Conservation (phyloP, 192 early-diverging fungal species). For the Backusella tuberculispora region DNA sequence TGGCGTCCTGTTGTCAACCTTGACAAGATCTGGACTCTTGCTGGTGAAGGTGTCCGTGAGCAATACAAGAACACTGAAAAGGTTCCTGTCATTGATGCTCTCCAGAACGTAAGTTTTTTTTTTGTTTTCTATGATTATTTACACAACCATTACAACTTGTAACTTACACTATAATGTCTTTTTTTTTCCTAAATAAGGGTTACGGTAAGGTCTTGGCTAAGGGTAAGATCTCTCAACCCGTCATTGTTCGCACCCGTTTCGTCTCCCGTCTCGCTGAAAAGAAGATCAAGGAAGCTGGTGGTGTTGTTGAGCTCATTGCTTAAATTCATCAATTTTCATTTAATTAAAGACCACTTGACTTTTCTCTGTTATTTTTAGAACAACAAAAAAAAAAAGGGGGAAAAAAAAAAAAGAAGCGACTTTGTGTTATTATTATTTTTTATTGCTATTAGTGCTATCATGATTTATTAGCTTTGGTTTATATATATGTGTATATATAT, state of each 20-base stretch:
- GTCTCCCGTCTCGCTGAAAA: conserved; percentile 93
- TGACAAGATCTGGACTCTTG: conserved; percentile 93
- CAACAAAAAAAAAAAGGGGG: too few relatives aligned
- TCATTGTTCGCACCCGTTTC: conserved; percentile 95
- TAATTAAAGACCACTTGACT: conserved; percentile 7
- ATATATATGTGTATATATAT: too few relatives aligned
- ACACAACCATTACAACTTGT: too few relatives aligned
- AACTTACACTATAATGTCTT: too few relatives aligned
- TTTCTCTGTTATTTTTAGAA: conserved; percentile 7
- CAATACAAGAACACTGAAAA: conserved; percentile 86
- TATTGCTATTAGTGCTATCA: neutral
- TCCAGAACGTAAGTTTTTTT: conserved; percentile 47
- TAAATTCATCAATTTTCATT: conserved; percentile 39
- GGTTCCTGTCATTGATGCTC: conserved; percentile 93
- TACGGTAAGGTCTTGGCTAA: conserved; percentile 97
- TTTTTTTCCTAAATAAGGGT: conserved; percentile 50
- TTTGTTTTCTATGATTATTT: neutral
- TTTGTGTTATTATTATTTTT: neutral
- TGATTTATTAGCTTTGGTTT: neutral
- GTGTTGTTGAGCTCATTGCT: conserved; percentile 71
- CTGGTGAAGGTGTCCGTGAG: conserved; percentile 82
- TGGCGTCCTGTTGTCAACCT: conserved; percentile 91
- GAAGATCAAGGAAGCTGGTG: conserved; percentile 99
- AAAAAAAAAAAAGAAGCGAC: too few relatives aligned
- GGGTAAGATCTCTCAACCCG: conserved; percentile 89